Percentiles rank a stretch among this genome's conserved stretches.
These are phyloP conservation scores for Lactuca sativa DNA, from an alignment of 129 eudicot species.

Conservation along the genomic window DNA sequence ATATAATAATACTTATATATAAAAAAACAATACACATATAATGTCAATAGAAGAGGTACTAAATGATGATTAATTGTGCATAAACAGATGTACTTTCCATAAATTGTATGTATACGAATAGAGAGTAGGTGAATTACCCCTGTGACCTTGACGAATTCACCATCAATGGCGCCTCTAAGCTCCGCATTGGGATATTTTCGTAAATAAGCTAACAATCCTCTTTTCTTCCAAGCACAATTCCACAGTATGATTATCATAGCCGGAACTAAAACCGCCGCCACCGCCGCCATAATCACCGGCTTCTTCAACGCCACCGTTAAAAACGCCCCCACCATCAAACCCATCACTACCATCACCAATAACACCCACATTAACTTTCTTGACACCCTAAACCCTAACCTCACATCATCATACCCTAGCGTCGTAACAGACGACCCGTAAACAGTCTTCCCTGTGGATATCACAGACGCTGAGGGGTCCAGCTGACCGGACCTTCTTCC, in stretches of 20 bases:
- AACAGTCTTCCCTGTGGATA: conserved; percentile 34
- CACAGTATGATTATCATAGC: conserved; percentile 33
- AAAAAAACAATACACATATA: background rate
- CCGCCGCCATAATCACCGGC: conserved; percentile 47
- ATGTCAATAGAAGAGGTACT: no score
- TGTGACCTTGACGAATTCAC: conserved; percentile 81
- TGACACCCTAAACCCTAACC: conserved; percentile 64
- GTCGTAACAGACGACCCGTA: conserved; percentile 70
- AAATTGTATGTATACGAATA: background rate
- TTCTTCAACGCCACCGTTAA: conserved; percentile 67
- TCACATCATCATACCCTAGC: conserved; percentile 44
- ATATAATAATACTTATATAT: background rate
- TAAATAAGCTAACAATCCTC: conserved; percentile 47
- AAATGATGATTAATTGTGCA: background rate
- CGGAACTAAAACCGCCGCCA: conserved; percentile 45
- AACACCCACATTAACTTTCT: conserved; percentile 71
- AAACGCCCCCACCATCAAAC: conserved; percentile 59
- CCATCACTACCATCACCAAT: conserved; percentile 59
- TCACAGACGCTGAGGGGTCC: conserved; percentile 24
- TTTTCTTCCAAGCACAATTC: conserved; percentile 52
- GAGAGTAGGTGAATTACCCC: conserved; percentile 54
- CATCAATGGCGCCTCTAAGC: conserved; percentile 82
- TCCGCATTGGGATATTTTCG: conserved; percentile 55
- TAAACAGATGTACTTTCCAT: background rate
- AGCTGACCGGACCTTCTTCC: conserved; percentile 56